Conservation (phyloP, 257 asterid genomes). For the Nyctanthes arbortristis region DNA sequence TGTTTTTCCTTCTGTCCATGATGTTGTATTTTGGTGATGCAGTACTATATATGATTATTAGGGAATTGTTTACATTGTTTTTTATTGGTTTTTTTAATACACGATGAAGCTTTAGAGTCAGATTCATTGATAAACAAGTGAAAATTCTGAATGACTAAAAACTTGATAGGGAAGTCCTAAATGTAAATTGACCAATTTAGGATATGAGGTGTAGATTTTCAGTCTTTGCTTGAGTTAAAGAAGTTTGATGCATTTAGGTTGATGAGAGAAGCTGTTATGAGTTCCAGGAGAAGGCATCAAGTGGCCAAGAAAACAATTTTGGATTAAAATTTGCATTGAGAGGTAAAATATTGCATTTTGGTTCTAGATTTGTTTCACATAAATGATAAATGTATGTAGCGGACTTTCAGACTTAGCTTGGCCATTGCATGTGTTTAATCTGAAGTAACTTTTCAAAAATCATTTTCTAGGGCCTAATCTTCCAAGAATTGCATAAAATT, state of each 20-base stretch:
- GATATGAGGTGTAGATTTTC: background rate
- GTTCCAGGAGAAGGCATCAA: background rate
- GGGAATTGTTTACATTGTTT: constrained; percentile 6
- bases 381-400: constrained; percentile 35
- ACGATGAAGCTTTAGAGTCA: constrained; percentile 13
- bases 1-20: constrained; percentile 10
- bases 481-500: background rate
- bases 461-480: constrained; percentile 1
- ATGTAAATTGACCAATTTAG: background rate
- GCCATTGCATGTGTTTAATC: constrained; percentile 13
- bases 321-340: background rate
- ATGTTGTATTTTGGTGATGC: constrained; percentile 7
- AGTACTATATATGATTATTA: constrained; percentile 25
- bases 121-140: background rate
- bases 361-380: background rate
- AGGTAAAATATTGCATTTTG: background rate
- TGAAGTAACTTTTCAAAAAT: background rate
- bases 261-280: background rate
- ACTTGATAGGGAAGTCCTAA: constrained; percentile 13
- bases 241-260: background rate
- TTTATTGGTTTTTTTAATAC: background rate
- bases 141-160: background rate
- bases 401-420: background rate
- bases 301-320: background rate
- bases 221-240: constrained; percentile 14